phyloP scores from a whole-genome alignment of 352 stramenopile genomes.

The Globisporangium emineosum region DNA sequence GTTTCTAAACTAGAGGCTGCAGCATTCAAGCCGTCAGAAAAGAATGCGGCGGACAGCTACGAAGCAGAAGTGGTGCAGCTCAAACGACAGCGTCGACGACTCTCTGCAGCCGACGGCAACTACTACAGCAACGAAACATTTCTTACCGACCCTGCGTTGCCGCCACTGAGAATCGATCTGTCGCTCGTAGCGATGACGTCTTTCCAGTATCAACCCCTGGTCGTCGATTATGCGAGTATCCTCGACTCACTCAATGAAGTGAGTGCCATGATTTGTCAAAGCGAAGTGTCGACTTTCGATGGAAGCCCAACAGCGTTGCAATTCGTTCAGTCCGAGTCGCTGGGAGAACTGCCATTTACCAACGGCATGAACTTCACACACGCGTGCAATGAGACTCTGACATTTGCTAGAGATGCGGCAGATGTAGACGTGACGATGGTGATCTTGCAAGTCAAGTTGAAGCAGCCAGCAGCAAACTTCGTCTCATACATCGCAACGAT shows the following conservation, averaged over 20 bases:
- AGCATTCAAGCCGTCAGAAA: neutral
- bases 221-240: conserved; percentile 5
- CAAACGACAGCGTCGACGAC: neutral
- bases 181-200: neutral
- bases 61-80: neutral
- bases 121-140: neutral
- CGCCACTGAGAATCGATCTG: conserved; percentile 6
- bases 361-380: conserved; percentile 8
- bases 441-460: conserved; percentile 13
- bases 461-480: neutral
- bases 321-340: neutral
- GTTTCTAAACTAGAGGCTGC: neutral
- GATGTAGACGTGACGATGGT: neutral
- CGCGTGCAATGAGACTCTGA: conserved; percentile 7
- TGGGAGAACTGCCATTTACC: neutral
- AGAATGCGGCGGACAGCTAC: neutral
- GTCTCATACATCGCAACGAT: conserved; percentile 12
- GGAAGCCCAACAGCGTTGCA: neutral
- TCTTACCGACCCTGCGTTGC: neutral
- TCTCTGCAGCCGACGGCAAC: neutral
- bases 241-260: conserved; percentile 1
- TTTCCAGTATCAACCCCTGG: neutral
- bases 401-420: neutral
- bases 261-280: conserved; percentile 5
- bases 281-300: conserved; percentile 8